Conservation (phyloP, 345 rosid genomes). For the Arabidopsis suecica region DNA sequence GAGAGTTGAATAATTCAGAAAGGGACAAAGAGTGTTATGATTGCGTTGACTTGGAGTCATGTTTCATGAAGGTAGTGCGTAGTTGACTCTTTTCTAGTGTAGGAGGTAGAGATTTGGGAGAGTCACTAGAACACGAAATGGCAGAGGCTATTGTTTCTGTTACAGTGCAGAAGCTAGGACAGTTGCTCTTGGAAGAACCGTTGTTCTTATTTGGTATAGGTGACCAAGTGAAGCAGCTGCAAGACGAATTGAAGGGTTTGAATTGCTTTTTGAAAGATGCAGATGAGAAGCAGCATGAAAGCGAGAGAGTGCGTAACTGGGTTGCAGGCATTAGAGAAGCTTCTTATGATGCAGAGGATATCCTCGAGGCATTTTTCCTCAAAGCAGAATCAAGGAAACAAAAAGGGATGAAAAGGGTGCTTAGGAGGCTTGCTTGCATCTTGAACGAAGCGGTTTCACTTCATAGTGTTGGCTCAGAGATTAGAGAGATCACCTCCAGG, state of each 20-base stretch:
- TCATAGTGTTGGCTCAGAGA: conserved; percentile 36
- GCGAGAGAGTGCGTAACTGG: conserved; percentile 47
- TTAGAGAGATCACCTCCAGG: conserved; percentile 42
- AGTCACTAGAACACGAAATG: conserved; percentile 36
- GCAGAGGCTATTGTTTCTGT: conserved; percentile 45
- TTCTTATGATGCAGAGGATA: conserved; percentile 48
- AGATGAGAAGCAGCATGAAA: conserved; percentile 41
- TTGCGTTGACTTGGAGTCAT: conserved; percentile 26
- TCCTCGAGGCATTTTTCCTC: conserved; percentile 42
- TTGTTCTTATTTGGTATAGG: conserved; percentile 27
- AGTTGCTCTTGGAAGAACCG: conserved; percentile 36
- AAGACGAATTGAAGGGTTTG: conserved; percentile 46
- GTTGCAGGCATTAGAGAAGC: conserved; percentile 46
- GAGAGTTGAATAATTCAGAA: conserved; percentile 30
- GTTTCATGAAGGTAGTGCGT: conserved; percentile 6
- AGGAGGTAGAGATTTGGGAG: not conserved
- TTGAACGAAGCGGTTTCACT: conserved; percentile 26
- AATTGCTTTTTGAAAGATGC: conserved; percentile 50
- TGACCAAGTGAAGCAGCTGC: conserved; percentile 41
- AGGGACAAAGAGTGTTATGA: conserved; percentile 5
- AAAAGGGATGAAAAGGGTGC: conserved; percentile 28
- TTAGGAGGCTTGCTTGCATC: conserved; percentile 24
- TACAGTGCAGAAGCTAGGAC: conserved; percentile 43
- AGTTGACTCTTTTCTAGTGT: conserved; percentile 18
- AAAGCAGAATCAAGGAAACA: conserved; percentile 29